A percentile compares a stretch with the other conserved stretches of the same genome.
Evolutionary conservation across 2,329 filamentous ascomycete species (phyloP).

Genomic region (Fonsecaea multimorphosa): DNA sequence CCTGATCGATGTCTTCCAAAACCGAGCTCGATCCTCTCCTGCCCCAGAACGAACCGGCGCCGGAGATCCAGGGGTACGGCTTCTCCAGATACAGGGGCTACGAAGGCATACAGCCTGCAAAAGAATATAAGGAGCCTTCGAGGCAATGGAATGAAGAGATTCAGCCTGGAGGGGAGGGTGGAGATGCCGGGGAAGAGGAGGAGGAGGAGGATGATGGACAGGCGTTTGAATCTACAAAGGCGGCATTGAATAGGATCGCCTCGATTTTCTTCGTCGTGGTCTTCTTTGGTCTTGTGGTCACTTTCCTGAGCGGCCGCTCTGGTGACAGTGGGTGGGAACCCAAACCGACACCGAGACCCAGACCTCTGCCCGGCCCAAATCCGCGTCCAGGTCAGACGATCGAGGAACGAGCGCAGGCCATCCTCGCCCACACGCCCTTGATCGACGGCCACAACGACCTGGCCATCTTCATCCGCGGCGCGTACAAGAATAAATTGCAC

Average conservation of each 20-base stretch:
- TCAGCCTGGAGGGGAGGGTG: not conserved
- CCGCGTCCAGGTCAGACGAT: constrained; percentile 37
- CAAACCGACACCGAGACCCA: constrained; percentile 11
- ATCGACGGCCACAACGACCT: constrained; percentile 89
- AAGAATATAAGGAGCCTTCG: constrained; percentile 6
- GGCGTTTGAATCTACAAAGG: constrained; percentile 23
- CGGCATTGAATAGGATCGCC: constrained; percentile 29
- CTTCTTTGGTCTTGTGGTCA: constrained; percentile 33
- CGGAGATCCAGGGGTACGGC: constrained; percentile 39
- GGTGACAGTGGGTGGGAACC: constrained; percentile 9
- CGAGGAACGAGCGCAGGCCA: constrained; percentile 51
- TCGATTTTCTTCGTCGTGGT: constrained; percentile 37
- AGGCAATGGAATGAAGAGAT: constrained; percentile 16
- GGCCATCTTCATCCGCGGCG: constrained; percentile 70
- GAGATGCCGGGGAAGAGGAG: constrained; percentile 24
- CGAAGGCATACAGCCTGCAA: constrained; percentile 14
- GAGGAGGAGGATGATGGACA: constrained; percentile 9
- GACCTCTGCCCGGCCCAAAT: not conserved
- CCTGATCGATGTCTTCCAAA: constrained; percentile 22
- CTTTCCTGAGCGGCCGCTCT: constrained; percentile 34
- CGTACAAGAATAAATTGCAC: constrained; percentile 80
- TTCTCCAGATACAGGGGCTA: constrained; percentile 23
- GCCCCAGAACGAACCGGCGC: constrained; percentile 38
- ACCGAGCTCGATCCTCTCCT: constrained; percentile 40
- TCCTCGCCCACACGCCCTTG: constrained; percentile 55